Evolutionary conservation across 306 rosid genomes (phyloP), one percentile per base, ranked within the genome.

Genomic region (Senna siamea): DNA sequence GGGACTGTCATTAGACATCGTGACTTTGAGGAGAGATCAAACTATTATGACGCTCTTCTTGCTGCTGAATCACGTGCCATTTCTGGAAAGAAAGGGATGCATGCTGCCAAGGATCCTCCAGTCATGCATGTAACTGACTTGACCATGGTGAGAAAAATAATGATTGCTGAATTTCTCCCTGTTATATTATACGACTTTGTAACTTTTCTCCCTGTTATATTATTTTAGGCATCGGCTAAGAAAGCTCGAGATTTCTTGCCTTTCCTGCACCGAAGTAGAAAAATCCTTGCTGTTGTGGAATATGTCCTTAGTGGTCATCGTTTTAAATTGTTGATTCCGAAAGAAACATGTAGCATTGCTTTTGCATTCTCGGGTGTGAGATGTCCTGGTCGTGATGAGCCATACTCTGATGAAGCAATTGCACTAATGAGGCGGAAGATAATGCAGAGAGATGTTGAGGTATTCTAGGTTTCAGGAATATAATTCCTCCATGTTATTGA

Each of bases 361-460:
- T 87, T 91, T 52, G 73, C 97, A 14, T 85, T 91, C 70, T 91
- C 95, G 37, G 95, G 97, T 75, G 95, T 91, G 56, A 85, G 97
- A 67, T 91, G 97, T 82, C 89, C 95, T 23, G 95, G 95, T 73
- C 97, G 95, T 40, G 85, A 81, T 53, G 97, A 91, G 78, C 93
- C 89, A 22, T 87, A 83, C 77, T 89, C 97, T 40, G 86, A 91
- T 13, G 97, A 91, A 80, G 97, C 97, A 51, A 91, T 91, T 76
- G 79, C 97, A 19, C 58, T 91, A 43, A 91, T 91, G 97, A 86
- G 97, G 81, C 81, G 95, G 67, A 91, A 85, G 80, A 91, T 89
- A 74, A 89, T 91, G 95, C 97, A 91, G 83, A 84, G 95, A 86
- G 97, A 91, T 75, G 96, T 91, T 18, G 97, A 91, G 96, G 97